Base-by-base conservation (phyloP, 139 green algal species). In the Closterium sp. region DNA sequence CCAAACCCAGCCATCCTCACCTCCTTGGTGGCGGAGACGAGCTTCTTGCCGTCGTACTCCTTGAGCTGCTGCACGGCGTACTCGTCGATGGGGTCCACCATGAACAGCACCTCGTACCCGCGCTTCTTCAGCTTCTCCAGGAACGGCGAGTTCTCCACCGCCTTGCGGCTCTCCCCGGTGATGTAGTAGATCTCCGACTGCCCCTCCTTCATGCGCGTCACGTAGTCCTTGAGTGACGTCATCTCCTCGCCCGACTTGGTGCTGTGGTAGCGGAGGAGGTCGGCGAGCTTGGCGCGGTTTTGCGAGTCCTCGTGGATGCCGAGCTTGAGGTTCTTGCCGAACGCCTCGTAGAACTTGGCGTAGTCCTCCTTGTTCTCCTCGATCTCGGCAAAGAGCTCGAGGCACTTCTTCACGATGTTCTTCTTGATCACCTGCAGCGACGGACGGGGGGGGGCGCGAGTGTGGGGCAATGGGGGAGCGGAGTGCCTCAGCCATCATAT, bases 301-400 rank as follows among this genome's bases (percentile, higher is more conserved):
- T 98, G 96, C 33, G 89, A 95, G 95, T 99, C 98, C 94, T 99
- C 97, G 94, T 99, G 98, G 83, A 99, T 97, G 81, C 97, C 96
- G 86, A 99, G 97, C 98, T 99, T 99, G 32, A 99, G 93, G 96
- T 99, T 99, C 98, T 99, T 99, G 95, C 96, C 96, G 90, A 99
- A 99, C 25, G 98, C 93, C 96, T 99, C 98, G 87, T 99, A 99
- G 95, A 99, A 99, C 96, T 99, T 99, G 94, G 90, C 94, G 95
- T 99, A 99, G 95, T 99, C 98, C 88, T 99, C 98, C 97, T 99
- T 99, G 97, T 99, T 99, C 97, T 99, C 98, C 1, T 97, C 96
- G 34, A 99, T 96, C 95, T 99, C 98, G 31, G 94, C 95, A 94
- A 99, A 98, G 96, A 99, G 96, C 94, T 99, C 97, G 33, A 99